A percentile compares a stretch with the other conserved stretches of the same genome.
phyloP scores from a whole-genome alignment of 2,329 filamentous ascomycete species.

The Keithomyces neogunnii region DNA sequence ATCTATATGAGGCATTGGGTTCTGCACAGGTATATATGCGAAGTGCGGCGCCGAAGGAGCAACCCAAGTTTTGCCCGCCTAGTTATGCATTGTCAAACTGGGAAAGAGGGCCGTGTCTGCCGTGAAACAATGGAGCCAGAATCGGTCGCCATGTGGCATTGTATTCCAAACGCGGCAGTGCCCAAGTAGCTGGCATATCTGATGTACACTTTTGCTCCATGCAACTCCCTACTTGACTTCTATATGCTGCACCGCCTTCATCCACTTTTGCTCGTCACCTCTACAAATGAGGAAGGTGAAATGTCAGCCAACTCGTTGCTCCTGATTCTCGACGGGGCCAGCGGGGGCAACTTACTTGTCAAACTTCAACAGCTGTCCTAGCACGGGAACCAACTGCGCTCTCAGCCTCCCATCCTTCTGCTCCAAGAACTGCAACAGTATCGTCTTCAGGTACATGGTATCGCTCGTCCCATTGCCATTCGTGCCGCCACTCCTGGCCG shows the following conservation, averaged over 20 bases:
- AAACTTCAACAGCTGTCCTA: constrained; percentile 69
- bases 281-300: constrained; percentile 18
- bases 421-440: constrained; percentile 73
- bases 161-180: no score
- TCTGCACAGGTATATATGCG: no score
- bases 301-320: constrained; percentile 10
- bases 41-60: no score
- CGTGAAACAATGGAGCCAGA: no score
- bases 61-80: no score
- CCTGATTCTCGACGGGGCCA: neutral
- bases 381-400: constrained; percentile 66
- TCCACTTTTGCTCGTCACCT: constrained; percentile 78
- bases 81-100: no score
- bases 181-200: no score
- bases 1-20: no score
- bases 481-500: constrained; percentile 23
- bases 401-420: constrained; percentile 71
- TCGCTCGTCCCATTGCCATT: constrained; percentile 29
- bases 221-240: constrained; percentile 22
- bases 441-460: constrained; percentile 67
- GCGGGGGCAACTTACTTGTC: constrained; percentile 50
- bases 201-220: no score
- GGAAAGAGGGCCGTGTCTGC: no score
- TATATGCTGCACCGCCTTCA: constrained; percentile 58
- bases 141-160: no score